These are phyloP conservation scores for Thalia dealbata DNA, from an alignment of 176 grass and related monocot genomes.

Conservation along the genomic window DNA sequence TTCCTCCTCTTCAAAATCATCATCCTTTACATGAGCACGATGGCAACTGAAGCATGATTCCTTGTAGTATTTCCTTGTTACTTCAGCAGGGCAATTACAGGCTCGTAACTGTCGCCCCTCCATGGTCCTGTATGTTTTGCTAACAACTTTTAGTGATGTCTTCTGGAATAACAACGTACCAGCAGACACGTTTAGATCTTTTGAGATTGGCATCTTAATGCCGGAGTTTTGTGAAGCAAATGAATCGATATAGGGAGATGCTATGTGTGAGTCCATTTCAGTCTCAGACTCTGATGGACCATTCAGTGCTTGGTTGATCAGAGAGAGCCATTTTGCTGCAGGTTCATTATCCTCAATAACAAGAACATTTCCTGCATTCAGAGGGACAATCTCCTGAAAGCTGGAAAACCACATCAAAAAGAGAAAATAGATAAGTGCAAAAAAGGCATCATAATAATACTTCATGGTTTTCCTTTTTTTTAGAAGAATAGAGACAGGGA, in stretches of 20 bases:
- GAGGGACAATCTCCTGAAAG: constrained; percentile 73
- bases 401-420: constrained; percentile 10
- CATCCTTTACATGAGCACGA: constrained; percentile 41
- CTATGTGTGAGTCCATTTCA: constrained; percentile 8
- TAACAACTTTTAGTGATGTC: constrained; percentile 36
- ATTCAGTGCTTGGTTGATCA: constrained; percentile 89
- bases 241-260: constrained; percentile 4
- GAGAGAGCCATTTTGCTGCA: constrained; percentile 64
- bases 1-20: constrained; percentile 61
- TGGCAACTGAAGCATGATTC: constrained; percentile 47
- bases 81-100: constrained; percentile 47
- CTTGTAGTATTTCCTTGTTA: constrained; percentile 13
- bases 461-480: background rate
- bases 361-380: constrained; percentile 90
- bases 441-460: background rate
- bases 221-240: constrained; percentile 20
- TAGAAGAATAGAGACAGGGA: too few relatives aligned
- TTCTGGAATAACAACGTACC: constrained; percentile 46
- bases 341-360: constrained; percentile 89
- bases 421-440: background rate
- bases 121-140: constrained; percentile 42
- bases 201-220: constrained; percentile 26
- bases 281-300: constrained; percentile 18
- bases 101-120: constrained; percentile 44
- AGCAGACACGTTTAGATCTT: constrained; percentile 22